Evolutionary conservation across 2,329 filamentous ascomycete species (phyloP).

Genomic region (Penicillium sp.): DNA sequence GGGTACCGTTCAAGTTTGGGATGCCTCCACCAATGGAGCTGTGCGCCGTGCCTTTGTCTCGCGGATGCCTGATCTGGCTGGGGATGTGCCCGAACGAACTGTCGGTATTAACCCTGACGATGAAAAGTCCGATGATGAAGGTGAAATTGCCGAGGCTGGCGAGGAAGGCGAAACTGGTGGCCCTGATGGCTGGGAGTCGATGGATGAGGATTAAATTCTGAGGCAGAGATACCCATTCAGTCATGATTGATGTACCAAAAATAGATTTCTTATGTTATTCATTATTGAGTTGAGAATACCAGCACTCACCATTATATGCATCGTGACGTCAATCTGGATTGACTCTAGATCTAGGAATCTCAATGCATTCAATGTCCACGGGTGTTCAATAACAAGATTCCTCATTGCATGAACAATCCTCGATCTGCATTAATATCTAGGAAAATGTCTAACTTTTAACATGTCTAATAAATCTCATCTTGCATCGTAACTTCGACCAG

Average conservation of each 20-base stretch:
- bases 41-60: slow-evolving; percentile 78
- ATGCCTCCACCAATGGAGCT: slow-evolving; percentile 85
- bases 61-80: slow-evolving; percentile 57
- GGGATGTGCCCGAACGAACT: slow-evolving; percentile 65
- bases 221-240: slow-evolving; percentile 20
- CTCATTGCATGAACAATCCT: too few relatives aligned
- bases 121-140: slow-evolving; percentile 61
- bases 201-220: slow-evolving; percentile 47
- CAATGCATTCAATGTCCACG: too few relatives aligned
- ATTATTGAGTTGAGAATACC: too few relatives aligned
- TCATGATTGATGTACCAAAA: slow-evolving; percentile 20
- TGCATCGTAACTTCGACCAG: not conserved
- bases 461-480: too few relatives aligned
- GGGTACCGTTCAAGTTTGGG: slow-evolving; percentile 89
- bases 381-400: too few relatives aligned
- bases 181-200: slow-evolving; percentile 50
- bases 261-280: slow-evolving; percentile 15
- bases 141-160: slow-evolving; percentile 43
- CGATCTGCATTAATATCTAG: too few relatives aligned
- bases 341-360: too few relatives aligned
- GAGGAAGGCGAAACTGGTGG: slow-evolving; percentile 46
- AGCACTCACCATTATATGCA: too few relatives aligned
- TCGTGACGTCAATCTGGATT: too few relatives aligned
- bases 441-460: too few relatives aligned
- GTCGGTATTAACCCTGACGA: slow-evolving; percentile 64